Base-by-base conservation (phyloP, 2,329 filamentous ascomycete genomes). In the Colletotrichum falcatum region DNA sequence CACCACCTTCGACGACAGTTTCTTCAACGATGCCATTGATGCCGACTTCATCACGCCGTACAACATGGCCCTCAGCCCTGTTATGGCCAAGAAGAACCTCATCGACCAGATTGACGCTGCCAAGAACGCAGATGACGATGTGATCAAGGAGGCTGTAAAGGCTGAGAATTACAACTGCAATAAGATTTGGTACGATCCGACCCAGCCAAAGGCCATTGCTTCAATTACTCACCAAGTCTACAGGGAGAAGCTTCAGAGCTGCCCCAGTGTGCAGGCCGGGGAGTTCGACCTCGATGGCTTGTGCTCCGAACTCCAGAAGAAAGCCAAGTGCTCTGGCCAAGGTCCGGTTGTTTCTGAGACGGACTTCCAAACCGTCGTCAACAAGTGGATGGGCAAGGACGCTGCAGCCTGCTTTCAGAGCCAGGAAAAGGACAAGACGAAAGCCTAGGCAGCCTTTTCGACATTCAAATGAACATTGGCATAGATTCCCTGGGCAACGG, bases 281-380 rank as follows among this genome's bases (percentile, higher is more conserved):
- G 95, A 97, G 75, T 94, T 98, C 74, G 96, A 99, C 75, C 92
- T 99, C 59, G 96, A 99, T 78, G 91, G 92, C 42, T 88, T 99
- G 30, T 99, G 96, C 83, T 92, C 92, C 5, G 95, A 99, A 79
- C 89, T 99, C 18, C 93, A 95, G 74, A 93, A 95, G 79, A 99
- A 99, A 84, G 96, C 96, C 68, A 96, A 95, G 78, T 99, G 96
- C 81, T 97, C 94, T 0, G 93, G 97, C 75, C 92, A 88, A 23
- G 95, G 96, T 20, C 94, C 97, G 16, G 94, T 97, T 23, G 93
- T 99, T 30, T 92, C 94, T 72, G 91, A 97, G 82, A 89, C 90
- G 65, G 95, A 98, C 76, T 97, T 98, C 75, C 92, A 97, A 78
- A 89, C 86, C 49, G 92, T 94, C 62, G 86, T 95, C 82, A 87